Conservation (phyloP, 805 yeast species). For the Ogataea zsoltii region DNA sequence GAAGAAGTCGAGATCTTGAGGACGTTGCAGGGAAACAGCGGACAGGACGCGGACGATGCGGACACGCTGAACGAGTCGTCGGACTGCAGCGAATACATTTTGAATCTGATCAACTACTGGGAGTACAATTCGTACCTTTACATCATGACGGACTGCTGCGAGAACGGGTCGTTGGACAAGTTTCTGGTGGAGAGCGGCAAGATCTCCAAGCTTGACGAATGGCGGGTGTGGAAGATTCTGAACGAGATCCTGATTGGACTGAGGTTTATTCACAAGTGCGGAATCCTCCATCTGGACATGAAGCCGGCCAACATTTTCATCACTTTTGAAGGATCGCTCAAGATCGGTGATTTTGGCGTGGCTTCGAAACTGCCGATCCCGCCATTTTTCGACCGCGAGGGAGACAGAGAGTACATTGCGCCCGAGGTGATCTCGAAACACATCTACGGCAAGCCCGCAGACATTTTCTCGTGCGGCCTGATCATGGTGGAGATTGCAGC, state of each 20-base stretch:
- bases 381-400: slow-evolving; percentile 83
- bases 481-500: slow-evolving; percentile 96
- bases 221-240: slow-evolving; percentile 96
- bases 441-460: slow-evolving; percentile 88
- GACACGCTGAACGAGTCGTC: slow-evolving; percentile 31
- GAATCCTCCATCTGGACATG: slow-evolving; percentile 81
- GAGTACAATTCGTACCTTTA: slow-evolving; percentile 73
- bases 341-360: slow-evolving; percentile 96
- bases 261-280: slow-evolving; percentile 73
- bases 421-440: slow-evolving; percentile 89
- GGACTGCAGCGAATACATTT: slow-evolving; percentile 75
- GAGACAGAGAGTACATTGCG: slow-evolving; percentile 96
- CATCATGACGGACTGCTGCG: slow-evolving; percentile 94
- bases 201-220: slow-evolving; percentile 82
- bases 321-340: slow-evolving; percentile 90
- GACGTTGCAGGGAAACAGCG: slow-evolving; percentile 39
- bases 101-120: slow-evolving; percentile 85
- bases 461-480: slow-evolving; percentile 90
- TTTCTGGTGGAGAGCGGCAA: slow-evolving; percentile 79
- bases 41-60: slow-evolving; percentile 23
- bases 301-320: slow-evolving; percentile 95
- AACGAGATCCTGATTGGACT: slow-evolving; percentile 81
- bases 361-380: slow-evolving; percentile 80
- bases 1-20: slow-evolving; percentile 78
- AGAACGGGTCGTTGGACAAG: slow-evolving; percentile 81